Conservation (phyloP, 108 stramenopile species). For the Skeletonema tropicum region DNA sequence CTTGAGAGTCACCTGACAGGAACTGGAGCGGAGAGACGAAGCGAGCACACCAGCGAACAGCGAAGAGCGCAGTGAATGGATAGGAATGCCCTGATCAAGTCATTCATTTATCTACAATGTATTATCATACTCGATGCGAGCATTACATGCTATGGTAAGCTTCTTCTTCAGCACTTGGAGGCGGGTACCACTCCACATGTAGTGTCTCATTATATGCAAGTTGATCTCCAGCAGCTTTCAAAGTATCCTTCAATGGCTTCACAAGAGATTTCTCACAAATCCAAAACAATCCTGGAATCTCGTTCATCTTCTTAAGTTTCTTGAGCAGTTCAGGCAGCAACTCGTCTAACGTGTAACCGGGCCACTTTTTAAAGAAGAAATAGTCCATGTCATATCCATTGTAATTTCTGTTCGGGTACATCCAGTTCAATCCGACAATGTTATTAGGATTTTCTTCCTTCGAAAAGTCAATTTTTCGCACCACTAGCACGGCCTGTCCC, state of each 20-base stretch:
- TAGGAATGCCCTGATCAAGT: too few relatives aligned
- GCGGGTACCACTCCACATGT: conserved; percentile 23
- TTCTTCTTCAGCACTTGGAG: conserved; percentile 28
- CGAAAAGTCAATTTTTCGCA: conserved; percentile 14
- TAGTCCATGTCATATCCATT: background rate
- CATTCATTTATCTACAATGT: too few relatives aligned
- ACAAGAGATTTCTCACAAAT: conserved; percentile 16
- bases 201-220: conserved; percentile 3
- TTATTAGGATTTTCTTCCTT: conserved; percentile 15
- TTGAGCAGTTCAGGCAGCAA: conserved; percentile 13
- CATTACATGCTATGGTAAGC: conserved; percentile 9
- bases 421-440: background rate
- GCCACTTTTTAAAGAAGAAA: conserved; percentile 17
- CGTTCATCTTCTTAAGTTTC: background rate
- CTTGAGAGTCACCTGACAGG: too few relatives aligned
- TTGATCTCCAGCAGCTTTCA: conserved; percentile 5
- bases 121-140: background rate
- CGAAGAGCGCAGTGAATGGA: too few relatives aligned
- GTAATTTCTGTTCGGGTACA: background rate
- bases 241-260: conserved; percentile 8
- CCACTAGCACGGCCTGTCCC: background rate
- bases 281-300: conserved; percentile 14
- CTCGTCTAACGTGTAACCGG: conserved; percentile 17
- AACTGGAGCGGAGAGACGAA: too few relatives aligned
- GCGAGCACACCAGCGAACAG: too few relatives aligned